Conservation (phyloP, 129 eudicot species). For the Flaveria sonorensis region DNA sequence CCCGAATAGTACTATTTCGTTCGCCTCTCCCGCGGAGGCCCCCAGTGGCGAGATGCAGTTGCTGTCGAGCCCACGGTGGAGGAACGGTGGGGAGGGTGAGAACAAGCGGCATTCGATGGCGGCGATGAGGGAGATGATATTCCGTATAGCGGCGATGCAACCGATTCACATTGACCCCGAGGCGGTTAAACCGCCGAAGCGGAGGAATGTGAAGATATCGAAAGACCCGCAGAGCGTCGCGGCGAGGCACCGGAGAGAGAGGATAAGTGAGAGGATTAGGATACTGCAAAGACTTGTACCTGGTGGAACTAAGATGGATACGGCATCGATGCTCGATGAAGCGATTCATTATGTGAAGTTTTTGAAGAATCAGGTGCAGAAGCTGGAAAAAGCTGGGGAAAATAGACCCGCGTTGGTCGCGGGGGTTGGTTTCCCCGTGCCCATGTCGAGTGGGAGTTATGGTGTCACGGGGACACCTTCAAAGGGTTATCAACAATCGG, state of each 20-base stretch:
- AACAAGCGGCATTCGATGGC: conserved; percentile 69
- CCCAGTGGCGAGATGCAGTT: conserved; percentile 33
- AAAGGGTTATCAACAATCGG: conserved; percentile 37
- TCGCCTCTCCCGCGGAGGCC: conserved; percentile 32
- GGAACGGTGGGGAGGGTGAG: conserved; percentile 14
- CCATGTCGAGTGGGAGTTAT: conserved; percentile 65
- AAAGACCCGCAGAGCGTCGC: conserved; percentile 92
- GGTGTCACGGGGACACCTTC: conserved; percentile 34
- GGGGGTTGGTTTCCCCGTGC: conserved; percentile 73
- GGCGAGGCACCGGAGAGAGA: conserved; percentile 83
- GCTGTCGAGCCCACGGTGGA: conserved; percentile 43
- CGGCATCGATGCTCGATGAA: conserved; percentile 92
- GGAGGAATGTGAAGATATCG: conserved; percentile 88
- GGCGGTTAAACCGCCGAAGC: conserved; percentile 75
- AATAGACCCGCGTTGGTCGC: conserved; percentile 36
- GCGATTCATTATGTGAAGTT: conserved; percentile 92
- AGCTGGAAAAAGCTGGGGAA: conserved; percentile 59
- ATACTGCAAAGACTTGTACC: conserved; percentile 90
- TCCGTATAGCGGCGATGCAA: conserved; percentile 86
- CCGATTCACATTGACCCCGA: conserved; percentile 93
- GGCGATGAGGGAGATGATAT: conserved; percentile 87
- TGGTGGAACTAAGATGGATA: conserved; percentile 95
- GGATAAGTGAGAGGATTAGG: conserved; percentile 89
- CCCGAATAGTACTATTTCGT: conserved; percentile 46
- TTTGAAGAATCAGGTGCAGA: conserved; percentile 75